Evolutionary conservation across 2,329 filamentous ascomycete species (phyloP).

Genomic region (Botryotinia convoluta): DNA sequence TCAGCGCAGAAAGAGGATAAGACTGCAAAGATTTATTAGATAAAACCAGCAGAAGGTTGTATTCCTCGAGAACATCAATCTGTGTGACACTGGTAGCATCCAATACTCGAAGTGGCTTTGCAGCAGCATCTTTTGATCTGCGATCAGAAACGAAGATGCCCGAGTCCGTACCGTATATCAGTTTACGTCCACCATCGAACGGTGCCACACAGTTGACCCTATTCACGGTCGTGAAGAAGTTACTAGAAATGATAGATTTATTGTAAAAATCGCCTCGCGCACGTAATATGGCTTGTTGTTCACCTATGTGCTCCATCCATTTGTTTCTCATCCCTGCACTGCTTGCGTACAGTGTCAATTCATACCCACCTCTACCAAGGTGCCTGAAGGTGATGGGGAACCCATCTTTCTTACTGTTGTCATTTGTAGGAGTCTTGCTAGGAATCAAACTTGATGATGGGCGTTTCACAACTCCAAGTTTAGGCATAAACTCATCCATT

Average conservation of each 20-base stretch:
- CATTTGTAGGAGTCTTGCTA: conserved; percentile 51
- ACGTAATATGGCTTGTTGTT: conserved; percentile 81
- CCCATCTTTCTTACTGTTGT: conserved; percentile 67
- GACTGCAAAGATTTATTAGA: conserved; percentile 92
- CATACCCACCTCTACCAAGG: conserved; percentile 92
- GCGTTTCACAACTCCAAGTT: conserved; percentile 74
- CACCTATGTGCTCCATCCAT: conserved; percentile 94
- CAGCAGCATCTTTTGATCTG: conserved; percentile 74
- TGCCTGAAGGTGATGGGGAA: conserved; percentile 96
- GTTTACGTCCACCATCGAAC: conserved; percentile 90
- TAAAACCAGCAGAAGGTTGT: conserved; percentile 84
- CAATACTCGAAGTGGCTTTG: conserved; percentile 76
- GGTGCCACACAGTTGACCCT: conserved; percentile 93
- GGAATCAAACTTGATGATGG: conserved; percentile 82
- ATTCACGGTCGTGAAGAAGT: conserved; percentile 65
- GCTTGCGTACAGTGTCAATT: conserved; percentile 82
- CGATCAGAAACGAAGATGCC: conserved; percentile 92
- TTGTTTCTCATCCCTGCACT: conserved; percentile 87
- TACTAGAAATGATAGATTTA: conserved; percentile 57
- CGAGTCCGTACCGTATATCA: conserved; percentile 91
- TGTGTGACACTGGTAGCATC: conserved; percentile 88
- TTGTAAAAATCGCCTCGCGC: conserved; percentile 92
- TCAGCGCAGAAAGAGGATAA: conserved; percentile 82
- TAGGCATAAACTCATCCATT: conserved; percentile 94
- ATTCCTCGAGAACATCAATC: conserved; percentile 94